Percentiles rank a stretch among this genome's conserved stretches.
phyloP scores from a whole-genome alignment of 768 basidiomycete species.

The Clitopilus hobsonii region DNA sequence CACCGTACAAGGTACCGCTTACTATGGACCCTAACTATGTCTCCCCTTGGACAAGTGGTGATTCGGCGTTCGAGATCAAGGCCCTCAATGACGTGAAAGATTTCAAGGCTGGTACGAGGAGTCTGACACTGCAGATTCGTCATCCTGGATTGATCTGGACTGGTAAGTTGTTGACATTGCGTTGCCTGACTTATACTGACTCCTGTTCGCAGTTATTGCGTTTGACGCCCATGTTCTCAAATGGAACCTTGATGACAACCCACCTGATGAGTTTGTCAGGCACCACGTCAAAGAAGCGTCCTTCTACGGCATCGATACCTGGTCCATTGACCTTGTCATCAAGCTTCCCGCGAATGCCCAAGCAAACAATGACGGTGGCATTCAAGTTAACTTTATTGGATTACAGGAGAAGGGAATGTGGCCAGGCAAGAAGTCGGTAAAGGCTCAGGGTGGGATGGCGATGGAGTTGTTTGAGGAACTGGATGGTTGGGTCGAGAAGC shows the following conservation, averaged over 20 bases:
- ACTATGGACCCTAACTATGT: conserved; percentile 41
- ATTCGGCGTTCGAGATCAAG: conserved; percentile 45
- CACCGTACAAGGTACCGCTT: conserved; percentile 75
- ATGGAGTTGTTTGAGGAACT: conserved; percentile 74
- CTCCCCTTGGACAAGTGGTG: conserved; percentile 39
- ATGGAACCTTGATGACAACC: conserved; percentile 80
- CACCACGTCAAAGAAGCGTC: conserved; percentile 94
- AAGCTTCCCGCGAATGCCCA: conserved; percentile 32
- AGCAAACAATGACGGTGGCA: conserved; percentile 4
- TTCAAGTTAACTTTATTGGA: conserved; percentile 66
- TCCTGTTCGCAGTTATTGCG: conserved; percentile 55
- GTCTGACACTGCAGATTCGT: conserved; percentile 60
- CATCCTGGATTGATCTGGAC: conserved; percentile 90
- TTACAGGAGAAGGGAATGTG: conserved; percentile 83
- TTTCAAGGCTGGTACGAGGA: conserved; percentile 55
- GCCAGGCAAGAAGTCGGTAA: conserved; percentile 60
- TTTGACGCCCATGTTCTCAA: conserved; percentile 87
- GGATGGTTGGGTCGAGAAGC: conserved; percentile 69
- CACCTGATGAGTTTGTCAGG: conserved; percentile 67
- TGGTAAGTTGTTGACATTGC: conserved; percentile 28
- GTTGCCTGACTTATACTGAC: background rate
- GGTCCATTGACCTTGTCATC: conserved; percentile 69
- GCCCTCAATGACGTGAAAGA: conserved; percentile 57
- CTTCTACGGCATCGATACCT: conserved; percentile 72
- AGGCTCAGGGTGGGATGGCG: conserved; percentile 48